phyloP scores from a whole-genome alignment of 78 protist genomes.

The Emiliania huxleyi region DNA sequence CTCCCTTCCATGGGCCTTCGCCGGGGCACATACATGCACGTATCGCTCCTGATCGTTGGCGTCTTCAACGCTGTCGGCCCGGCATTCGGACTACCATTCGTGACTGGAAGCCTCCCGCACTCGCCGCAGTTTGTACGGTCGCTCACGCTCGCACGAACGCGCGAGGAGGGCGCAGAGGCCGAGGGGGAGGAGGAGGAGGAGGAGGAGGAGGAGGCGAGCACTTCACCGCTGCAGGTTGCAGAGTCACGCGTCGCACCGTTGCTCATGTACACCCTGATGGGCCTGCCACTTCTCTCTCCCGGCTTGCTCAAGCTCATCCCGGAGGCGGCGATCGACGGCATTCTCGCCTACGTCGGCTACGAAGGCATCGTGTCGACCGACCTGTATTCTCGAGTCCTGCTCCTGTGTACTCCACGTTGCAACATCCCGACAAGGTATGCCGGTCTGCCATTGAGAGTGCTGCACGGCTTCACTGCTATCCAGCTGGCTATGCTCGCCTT shows the following conservation, averaged over 20 bases:
- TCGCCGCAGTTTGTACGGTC: conserved; percentile 27
- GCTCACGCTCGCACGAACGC: too few species aligned
- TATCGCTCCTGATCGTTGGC: neutral
- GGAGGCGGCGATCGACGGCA: neutral
- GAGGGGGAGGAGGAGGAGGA: too few species aligned
- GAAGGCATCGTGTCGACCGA: neutral
- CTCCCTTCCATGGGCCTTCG: neutral
- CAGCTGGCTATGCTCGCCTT: neutral
- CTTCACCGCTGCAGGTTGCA: neutral
- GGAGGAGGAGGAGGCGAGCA: too few species aligned
- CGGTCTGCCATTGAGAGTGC: neutral
- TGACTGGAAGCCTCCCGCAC: conserved; percentile 31
- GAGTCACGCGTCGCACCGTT: neutral
- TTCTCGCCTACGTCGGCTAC: neutral
- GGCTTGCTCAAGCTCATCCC: neutral
- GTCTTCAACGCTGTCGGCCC: conserved; percentile 17
- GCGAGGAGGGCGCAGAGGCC: too few species aligned
- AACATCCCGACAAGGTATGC: neutral
- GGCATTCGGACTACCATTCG: conserved; percentile 9
- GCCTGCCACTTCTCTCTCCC: neutral
- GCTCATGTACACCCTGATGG: neutral
- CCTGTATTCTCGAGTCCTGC: neutral
- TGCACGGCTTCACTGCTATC: neutral
- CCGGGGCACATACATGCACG: neutral
- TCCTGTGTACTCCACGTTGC: neutral